Conservation (phyloP, 805 yeast genomes). For the Candida anglica region DNA sequence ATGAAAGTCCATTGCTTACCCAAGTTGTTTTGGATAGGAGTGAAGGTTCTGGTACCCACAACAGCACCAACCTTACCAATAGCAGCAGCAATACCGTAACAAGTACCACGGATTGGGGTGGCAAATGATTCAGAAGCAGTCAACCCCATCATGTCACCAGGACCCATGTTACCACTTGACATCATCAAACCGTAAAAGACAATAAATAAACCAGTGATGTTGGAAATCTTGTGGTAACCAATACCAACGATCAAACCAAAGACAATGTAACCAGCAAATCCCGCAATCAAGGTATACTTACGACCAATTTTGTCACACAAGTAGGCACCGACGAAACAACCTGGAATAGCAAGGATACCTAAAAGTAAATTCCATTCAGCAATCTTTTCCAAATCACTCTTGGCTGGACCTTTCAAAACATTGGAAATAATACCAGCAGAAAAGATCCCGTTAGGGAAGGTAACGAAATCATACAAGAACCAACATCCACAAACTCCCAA, state of each 20-base stretch:
- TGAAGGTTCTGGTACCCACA: constrained; percentile 69
- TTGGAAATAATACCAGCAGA: constrained; percentile 54
- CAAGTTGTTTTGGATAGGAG: constrained; percentile 58
- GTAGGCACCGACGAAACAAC: constrained; percentile 66
- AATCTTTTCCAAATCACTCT: constrained; percentile 45
- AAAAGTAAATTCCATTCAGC: constrained; percentile 75
- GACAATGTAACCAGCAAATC: constrained; percentile 66
- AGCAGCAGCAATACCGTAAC: constrained; percentile 75
- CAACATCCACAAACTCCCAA: constrained; percentile 72
- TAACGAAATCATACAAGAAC: constrained; percentile 79
- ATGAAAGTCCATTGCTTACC: constrained; percentile 77
- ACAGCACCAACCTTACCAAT: constrained; percentile 85
- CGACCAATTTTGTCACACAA: constrained; percentile 65
- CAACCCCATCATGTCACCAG: constrained; percentile 74
- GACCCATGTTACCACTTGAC: constrained; percentile 71
- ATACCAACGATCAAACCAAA: constrained; percentile 71
- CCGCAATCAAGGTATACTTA: constrained; percentile 66
- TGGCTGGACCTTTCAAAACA: constrained; percentile 32
- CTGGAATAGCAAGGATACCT: constrained; percentile 66
- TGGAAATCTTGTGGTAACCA: constrained; percentile 51
- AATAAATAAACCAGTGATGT: constrained; percentile 60
- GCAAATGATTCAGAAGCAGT: constrained; percentile 63
- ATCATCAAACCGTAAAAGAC: constrained; percentile 72
- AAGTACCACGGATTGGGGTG: constrained; percentile 72
- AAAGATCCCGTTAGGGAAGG: constrained; percentile 75